Percentiles rank a stretch among this genome's conserved stretches.
These are phyloP conservation scores for Colletotrichum liaoningense DNA, from an alignment of 2,329 filamentous ascomycete species.

Conservation along the genomic window DNA sequence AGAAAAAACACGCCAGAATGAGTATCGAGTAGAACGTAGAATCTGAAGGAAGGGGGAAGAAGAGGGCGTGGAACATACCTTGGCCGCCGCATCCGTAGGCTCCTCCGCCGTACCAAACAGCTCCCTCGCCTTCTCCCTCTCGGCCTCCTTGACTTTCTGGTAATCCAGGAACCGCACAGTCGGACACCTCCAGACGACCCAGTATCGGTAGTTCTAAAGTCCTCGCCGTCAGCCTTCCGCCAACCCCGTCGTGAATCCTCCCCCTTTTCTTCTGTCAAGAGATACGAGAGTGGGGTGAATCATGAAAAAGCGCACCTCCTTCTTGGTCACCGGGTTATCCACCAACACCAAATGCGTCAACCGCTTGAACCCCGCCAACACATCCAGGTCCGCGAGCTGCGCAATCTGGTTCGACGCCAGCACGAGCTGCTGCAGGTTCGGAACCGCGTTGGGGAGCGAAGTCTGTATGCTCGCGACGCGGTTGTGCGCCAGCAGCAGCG, in stretches of 20 bases:
- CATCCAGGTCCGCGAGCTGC: constrained; percentile 89
- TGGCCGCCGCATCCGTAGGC: constrained; percentile 83
- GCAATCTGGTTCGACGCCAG: constrained; percentile 84
- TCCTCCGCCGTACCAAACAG: constrained; percentile 85
- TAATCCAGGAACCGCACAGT: constrained; percentile 92
- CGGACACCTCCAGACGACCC: constrained; percentile 89
- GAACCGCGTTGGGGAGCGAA: constrained; percentile 78
- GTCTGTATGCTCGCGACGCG: constrained; percentile 85
- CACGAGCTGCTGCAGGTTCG: constrained; percentile 84
- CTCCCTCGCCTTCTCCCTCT: constrained; percentile 80
- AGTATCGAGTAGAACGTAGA: neutral
- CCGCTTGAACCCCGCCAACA: constrained; percentile 74
- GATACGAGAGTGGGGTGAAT: neutral
- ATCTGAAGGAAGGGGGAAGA: neutral
- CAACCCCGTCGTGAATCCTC: neutral
- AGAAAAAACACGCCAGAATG: constrained; percentile 12
- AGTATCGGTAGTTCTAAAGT: constrained; percentile 86
- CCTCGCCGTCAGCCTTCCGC: constrained; percentile 10
- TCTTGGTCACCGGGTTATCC: constrained; percentile 91
- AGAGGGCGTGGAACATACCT: constrained; percentile 55
- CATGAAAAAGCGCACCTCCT: constrained; percentile 76
- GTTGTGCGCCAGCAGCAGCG: constrained; percentile 90
- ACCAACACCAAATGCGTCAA: constrained; percentile 84
- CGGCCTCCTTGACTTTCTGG: constrained; percentile 87
- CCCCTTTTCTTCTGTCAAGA: neutral